Evolutionary conservation across 2,329 filamentous ascomycete genomes (phyloP), one percentile per base, ranked within the genome.

Genomic region (Rhinocladiella mackenziei): DNA sequence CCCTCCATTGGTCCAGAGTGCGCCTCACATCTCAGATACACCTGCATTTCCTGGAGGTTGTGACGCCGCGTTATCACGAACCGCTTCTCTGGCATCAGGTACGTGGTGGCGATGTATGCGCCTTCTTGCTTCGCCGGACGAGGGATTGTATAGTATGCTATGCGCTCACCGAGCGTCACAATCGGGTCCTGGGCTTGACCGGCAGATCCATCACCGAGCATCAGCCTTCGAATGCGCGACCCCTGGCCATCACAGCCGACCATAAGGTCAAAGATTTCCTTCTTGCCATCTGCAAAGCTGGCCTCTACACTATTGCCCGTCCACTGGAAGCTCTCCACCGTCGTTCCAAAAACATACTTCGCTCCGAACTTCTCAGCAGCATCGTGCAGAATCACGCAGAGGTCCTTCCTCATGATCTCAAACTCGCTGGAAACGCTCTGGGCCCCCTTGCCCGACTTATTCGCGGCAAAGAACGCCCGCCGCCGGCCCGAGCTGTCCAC

Each of bases 61-160:
- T n/a, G n/a, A n/a, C n/a, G n/a, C n/a, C n/a, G n/a, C n/a, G n/a
- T n/a, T n/a, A n/a, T n/a, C n/a, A n/a, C n/a, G n/a, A n/a, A n/a
- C n/a, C n/a, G n/a, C n/a, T n/a, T n/a, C n/a, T n/a, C n/a, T n/a
- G n/a, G n/a, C n/a, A n/a, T n/a, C n/a, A n/a, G n/a, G n/a, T n/a
- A n/a, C n/a, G n/a, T n/a, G n/a, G n/a, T n/a, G n/a, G n/a, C n/a
- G n/a, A n/a, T n/a, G n/a, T n/a, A n/a, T n/a, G n/a, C n/a, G n/a
- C n/a, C n/a, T n/a, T n/a, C n/a, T n/a, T n/a, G n/a, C n/a, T 25
- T 4, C 33, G 17, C 33, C 14, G 33, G 4, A 33, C 13, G 9
- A 33, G 33, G 18, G 33, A 36, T 23, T 17, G 18, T 36, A 19
- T 22, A 36, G 14, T 36, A 36, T 22, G 18, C 33, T 11, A 36